A percentile compares a stretch with the other conserved stretches of the same genome.
phyloP scores from a whole-genome alignment of 495 filamentous ascomycete species.

The Penicillium arizonense region DNA sequence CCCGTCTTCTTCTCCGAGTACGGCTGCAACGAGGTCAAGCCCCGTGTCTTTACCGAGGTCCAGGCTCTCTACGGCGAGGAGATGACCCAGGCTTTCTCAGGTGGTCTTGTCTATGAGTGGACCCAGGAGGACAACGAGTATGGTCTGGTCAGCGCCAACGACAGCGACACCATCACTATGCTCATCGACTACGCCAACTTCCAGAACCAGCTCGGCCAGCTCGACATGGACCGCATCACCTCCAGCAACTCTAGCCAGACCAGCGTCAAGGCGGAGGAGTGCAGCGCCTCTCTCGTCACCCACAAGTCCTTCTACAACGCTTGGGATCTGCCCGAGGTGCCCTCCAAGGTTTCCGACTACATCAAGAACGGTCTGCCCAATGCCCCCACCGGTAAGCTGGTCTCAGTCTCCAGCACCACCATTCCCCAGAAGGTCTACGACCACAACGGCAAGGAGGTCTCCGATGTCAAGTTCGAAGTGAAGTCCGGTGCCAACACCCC shows the following conservation, averaged over 20 bases:
- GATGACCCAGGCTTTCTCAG: constrained; percentile 78
- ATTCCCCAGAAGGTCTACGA: constrained; percentile 55
- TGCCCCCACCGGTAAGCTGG: constrained; percentile 54
- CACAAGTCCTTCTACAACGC: constrained; percentile 61
- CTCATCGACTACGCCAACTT: constrained; percentile 75
- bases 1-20: constrained; percentile 97
- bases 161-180: constrained; percentile 62
- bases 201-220: constrained; percentile 65
- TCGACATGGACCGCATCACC: constrained; percentile 66
- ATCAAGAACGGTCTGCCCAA: constrained; percentile 53
- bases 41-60: constrained; percentile 84
- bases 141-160: constrained; percentile 70
- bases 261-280: constrained; percentile 52
- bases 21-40: constrained; percentile 81
- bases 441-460: constrained; percentile 51
- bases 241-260: constrained; percentile 53
- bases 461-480: constrained; percentile 51
- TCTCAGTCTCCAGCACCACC: constrained; percentile 51
- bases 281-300: constrained; percentile 62
- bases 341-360: constrained; percentile 49
- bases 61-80: constrained; percentile 71
- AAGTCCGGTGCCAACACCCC: constrained; percentile 45
- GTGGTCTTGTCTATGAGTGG: constrained; percentile 88
- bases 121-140: constrained; percentile 77
- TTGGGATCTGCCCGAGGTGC: constrained; percentile 68